Conservation (phyloP, 225 moss, liverwort and hornwort genomes). For the Polytrichum formosum region DNA sequence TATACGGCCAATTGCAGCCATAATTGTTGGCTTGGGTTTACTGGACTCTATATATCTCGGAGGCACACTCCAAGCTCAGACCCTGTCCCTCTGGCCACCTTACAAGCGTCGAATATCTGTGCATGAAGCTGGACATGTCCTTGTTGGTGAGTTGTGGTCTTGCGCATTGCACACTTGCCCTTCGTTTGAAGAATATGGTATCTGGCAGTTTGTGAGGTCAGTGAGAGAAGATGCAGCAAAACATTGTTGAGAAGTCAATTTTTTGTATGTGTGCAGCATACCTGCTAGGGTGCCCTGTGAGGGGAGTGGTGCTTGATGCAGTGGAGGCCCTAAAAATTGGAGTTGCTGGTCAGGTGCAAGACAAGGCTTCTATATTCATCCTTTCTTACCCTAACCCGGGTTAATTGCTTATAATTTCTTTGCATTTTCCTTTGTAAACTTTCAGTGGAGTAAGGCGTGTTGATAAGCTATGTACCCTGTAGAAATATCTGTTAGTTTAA, state of each 20-base stretch:
- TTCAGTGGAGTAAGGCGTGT: too few relatives aligned
- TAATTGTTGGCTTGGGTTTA: conserved; percentile 65
- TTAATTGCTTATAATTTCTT: too few relatives aligned
- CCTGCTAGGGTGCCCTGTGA: conserved; percentile 83
- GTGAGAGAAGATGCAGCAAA: not conserved
- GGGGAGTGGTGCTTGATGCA: conserved; percentile 83
- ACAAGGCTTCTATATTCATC: not conserved
- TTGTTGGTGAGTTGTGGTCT: conserved; percentile 61
- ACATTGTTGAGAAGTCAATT: conserved; percentile 11
- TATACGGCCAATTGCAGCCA: conserved; percentile 53
- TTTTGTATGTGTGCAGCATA: conserved; percentile 62
- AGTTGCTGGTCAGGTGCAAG: conserved; percentile 74
- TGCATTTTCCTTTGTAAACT: too few relatives aligned
- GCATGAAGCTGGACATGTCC: conserved; percentile 98
- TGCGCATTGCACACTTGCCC: not conserved
- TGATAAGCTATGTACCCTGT: too few relatives aligned
- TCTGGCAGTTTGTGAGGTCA: not conserved
- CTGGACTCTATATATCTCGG: conserved; percentile 79
- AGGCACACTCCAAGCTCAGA: conserved; percentile 67
- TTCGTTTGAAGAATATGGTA: not conserved
- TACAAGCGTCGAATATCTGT: conserved; percentile 73
- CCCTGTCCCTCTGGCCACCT: conserved; percentile 81
- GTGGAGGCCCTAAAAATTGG: conserved; percentile 68
- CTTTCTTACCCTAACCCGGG: not conserved
- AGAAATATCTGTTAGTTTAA: too few relatives aligned